Evolutionary conservation across 2,329 filamentous ascomycete species (phyloP), one percentile per base, ranked within the genome.

Genomic region (Domatiomyces globalis): DNA sequence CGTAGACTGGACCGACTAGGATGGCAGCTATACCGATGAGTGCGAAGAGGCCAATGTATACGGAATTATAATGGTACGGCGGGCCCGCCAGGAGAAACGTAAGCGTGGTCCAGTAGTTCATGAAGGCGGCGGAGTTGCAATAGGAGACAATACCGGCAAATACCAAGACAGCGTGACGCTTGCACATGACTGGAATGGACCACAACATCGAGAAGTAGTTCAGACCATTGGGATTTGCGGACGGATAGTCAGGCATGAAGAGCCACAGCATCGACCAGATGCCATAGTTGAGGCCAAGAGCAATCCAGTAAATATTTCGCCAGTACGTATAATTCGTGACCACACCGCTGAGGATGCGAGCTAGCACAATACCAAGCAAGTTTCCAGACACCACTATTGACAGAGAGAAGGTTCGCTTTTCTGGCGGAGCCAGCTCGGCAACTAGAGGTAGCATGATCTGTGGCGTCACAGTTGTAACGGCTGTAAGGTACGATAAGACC

Each of bases 171-270:
- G 86, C 83, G 46, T 88, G 75, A 3, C 73, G 77, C 46, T 77
- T 67, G 43, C 85, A 68, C 66, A 90, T 78, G 22, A 73, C 66
- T 1, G 80, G 61, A 20, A 90, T 87, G 27, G 74, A 78, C 65
- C 73, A 75, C 2, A 90, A 71, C 56, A 85, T 78, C 78, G 53
- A 52, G 53, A 58, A 57, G 45, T 60, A 58, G 36, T 59, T 59
- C 17, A 57, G 43, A 2, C 79, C 78, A 1, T 70, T 67, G 0
- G 79, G 80, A 62, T 88, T 89, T 3, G 84, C 84, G 1, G 78
- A 75, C 0, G 85, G 87, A 58, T 92, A 92, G 63, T 89, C 84
- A 0, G 85, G 85, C 81, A 92, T 83, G 65, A 81, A 85, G 45
- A 80, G 63, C 70, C 78, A 89, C 5, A 90, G 75, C 0, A 82